Evolutionary conservation across 208 protist species (phyloP).

Genomic region (Trypanosoma theileri): DNA sequence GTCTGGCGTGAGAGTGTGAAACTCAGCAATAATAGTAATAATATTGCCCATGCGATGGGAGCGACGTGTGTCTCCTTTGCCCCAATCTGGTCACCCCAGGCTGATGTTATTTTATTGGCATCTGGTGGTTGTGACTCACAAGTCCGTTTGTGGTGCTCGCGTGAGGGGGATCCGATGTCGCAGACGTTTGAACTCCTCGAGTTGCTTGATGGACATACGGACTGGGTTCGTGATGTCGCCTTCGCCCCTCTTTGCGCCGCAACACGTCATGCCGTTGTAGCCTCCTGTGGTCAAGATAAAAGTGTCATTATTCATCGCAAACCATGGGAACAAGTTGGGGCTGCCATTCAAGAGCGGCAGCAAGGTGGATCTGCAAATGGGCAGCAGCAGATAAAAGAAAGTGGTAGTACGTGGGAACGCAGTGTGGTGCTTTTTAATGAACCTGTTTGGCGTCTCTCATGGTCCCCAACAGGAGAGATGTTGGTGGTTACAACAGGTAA

Average conservation of each 20-base stretch:
- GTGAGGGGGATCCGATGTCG: conserved; percentile 6
- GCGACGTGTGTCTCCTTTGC: conserved; percentile 77
- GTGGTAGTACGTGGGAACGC: conserved; percentile 52
- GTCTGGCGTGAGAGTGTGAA: conserved; percentile 73
- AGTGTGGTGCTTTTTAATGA: conserved; percentile 64
- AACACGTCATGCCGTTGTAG: conserved; percentile 55
- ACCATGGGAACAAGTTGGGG: conserved; percentile 58
- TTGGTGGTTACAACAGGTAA: conserved; percentile 73
- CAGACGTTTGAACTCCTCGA: conserved; percentile 48
- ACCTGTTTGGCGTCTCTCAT: conserved; percentile 79
- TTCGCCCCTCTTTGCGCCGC: conserved; percentile 66
- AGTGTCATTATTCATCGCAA: conserved; percentile 75
- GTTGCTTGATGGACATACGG: conserved; percentile 46
- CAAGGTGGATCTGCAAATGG: not conserved
- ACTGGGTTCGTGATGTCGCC: conserved; percentile 81
- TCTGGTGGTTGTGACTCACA: conserved; percentile 83
- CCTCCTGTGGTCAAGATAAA: conserved; percentile 76
- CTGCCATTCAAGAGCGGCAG: conserved; percentile 17
- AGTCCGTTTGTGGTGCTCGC: conserved; percentile 63
- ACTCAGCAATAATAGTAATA: conserved; percentile 77
- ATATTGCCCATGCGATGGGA: conserved; percentile 86
- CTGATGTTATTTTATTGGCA: conserved; percentile 47
- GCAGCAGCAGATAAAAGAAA: conserved; percentile 24
- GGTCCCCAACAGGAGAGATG: conserved; percentile 69
- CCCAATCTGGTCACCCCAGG: conserved; percentile 35